These are phyloP conservation scores for Takakia lepidozioides DNA, from an alignment of 225 moss, liverwort and hornwort genomes.

Conservation along the genomic window DNA sequence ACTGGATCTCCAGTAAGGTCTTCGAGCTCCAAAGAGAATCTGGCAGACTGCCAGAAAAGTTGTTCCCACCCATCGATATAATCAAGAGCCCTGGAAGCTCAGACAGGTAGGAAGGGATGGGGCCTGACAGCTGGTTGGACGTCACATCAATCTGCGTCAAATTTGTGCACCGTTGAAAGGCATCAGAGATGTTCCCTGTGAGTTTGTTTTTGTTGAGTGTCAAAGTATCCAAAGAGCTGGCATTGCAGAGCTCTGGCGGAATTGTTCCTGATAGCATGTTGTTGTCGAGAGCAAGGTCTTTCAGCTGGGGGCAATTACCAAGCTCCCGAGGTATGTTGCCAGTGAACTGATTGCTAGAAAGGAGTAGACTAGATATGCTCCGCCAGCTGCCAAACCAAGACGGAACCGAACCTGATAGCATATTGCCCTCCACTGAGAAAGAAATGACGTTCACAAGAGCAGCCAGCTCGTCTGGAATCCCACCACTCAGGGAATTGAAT, in stretches of 20 bases:
- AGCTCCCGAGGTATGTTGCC: constrained; percentile 30
- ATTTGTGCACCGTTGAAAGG: constrained; percentile 15
- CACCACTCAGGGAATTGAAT: constrained; percentile 54
- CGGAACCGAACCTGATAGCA: constrained; percentile 60
- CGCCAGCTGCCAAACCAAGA: constrained; percentile 71
- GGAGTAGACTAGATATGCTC: constrained; percentile 36
- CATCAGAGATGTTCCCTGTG: constrained; percentile 21
- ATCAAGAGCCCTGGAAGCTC: constrained; percentile 23
- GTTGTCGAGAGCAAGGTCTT: constrained; percentile 30
- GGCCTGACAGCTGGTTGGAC: constrained; percentile 27
- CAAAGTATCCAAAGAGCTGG: constrained; percentile 26
- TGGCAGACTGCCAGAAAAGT: constrained; percentile 58
- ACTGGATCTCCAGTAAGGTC: constrained; percentile 49
- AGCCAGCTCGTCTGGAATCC: constrained; percentile 44
- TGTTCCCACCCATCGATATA: constrained; percentile 35
- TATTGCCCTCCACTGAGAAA: constrained; percentile 67
- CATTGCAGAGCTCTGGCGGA: constrained; percentile 33
- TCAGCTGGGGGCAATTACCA: constrained; percentile 15
- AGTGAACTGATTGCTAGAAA: constrained; percentile 51
- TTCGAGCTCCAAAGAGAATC: constrained; percentile 68
- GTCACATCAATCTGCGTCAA: constrained; percentile 28
- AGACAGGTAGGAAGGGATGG: constrained; percentile 23
- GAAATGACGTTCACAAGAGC: constrained; percentile 52
- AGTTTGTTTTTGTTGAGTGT: constrained; percentile 35
- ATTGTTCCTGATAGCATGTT: constrained; percentile 38